Percentiles rank a stretch among this genome's conserved stretches.
Evolutionary conservation across 768 basidiomycete genomes (phyloP).

Genomic region (Lyophyllum semitale): DNA sequence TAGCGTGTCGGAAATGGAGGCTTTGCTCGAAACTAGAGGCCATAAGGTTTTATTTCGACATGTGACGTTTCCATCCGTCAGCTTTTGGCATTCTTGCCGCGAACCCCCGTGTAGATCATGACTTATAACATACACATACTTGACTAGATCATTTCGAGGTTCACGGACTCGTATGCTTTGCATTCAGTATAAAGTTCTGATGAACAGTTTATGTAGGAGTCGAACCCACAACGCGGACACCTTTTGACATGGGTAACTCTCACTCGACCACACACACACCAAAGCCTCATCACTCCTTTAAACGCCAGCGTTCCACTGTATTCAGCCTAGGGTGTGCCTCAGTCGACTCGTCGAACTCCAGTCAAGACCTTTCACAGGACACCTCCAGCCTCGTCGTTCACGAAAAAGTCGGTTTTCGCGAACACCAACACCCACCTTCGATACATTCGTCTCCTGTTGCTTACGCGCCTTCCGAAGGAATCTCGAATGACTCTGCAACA

Average conservation of each 20-base stretch:
- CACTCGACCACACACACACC: constrained; percentile 22
- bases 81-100: constrained; percentile 7
- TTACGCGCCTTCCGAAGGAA: constrained; percentile 26
- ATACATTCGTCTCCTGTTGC: constrained; percentile 21
- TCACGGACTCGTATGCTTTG: not conserved
- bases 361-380: constrained; percentile 40
- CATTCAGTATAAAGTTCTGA: constrained; percentile 14
- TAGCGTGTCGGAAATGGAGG: constrained; percentile 9
- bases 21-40: constrained; percentile 5
- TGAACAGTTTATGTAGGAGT: not conserved
- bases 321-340: constrained; percentile 42
- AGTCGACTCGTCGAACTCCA: constrained; percentile 32
- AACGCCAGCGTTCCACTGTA: constrained; percentile 34
- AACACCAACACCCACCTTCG: constrained; percentile 26
- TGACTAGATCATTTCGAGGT: constrained; percentile 8
- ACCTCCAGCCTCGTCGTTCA: constrained; percentile 35
- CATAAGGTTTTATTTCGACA: constrained; percentile 8
- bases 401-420: constrained; percentile 26
- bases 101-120: constrained; percentile 14
- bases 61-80: constrained; percentile 20
- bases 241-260: constrained; percentile 33
- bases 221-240: constrained; percentile 1
- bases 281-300: constrained; percentile 23
- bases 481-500: constrained; percentile 36
- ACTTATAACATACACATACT: constrained; percentile 12